Base-by-base conservation (phyloP, 768 basidiomycete genomes). In the Tylopilus cervinicoccineus region DNA sequence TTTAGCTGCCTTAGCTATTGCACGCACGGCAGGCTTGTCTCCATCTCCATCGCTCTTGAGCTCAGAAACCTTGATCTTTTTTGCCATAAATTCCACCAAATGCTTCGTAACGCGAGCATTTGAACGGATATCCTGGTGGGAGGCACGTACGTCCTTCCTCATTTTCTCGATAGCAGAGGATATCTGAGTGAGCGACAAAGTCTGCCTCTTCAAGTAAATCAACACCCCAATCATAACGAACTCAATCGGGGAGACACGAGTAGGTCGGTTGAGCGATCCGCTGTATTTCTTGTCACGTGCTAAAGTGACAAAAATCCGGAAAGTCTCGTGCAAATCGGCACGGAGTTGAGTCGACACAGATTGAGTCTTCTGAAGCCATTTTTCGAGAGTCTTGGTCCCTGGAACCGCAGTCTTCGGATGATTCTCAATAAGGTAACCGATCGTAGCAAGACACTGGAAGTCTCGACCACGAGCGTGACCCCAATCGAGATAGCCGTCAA, bases 191-290 rank as follows among this genome's bases (percentile, higher is more conserved):
- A 73, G 61, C 0, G 71, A 70, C 6, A 72, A 43, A 4, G 43
- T 55, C 33, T 57, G 33, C 31, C 67, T 61, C 52, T 71, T 64
- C 33, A 70, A 45, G 45, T 66, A 62, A 17, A 81, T 70, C 52
- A 78, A 57, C 47, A 72, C 66, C 17, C 63, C 69, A 0, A 70
- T 63, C 68, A 74, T 72, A 47, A 78, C 70, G 53, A 77, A 75
- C 48, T 75, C 75, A 33, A 72, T 67, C 1, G 75, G 71, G 9
- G 73, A 66, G 5, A 76, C 65, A 22, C 70, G 68, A 9, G 66
- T 58, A 14, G 68, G 68, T 17, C 56, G 59, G 41, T 65, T 62
- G 28, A 74, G 64, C 6, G 70, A 64, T 26, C 47, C 53, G 27
- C 60, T 63, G 27, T 68, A 61, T 42, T 60, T 59, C 41, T 64